A percentile compares a stretch with the other conserved stretches of the same genome.
Evolutionary conservation across 129 eudicot species (phyloP).

Genomic region (Flaveria robusta): DNA sequence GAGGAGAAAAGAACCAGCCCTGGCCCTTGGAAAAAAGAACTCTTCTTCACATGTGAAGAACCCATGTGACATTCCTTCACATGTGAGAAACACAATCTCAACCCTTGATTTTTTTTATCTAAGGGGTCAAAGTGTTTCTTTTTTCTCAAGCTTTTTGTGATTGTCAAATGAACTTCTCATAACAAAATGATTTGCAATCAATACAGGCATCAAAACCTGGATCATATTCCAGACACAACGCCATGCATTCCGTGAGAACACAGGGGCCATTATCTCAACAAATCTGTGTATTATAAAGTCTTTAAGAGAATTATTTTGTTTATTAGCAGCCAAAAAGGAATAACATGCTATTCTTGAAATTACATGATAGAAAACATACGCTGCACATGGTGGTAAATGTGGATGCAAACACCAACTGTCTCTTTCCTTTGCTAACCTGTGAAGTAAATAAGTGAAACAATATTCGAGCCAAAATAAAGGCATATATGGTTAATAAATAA

Average conservation of each 20-base stretch:
- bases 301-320: background rate
- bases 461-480: background rate
- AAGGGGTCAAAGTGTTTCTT: background rate
- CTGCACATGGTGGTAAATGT: slow-evolving; percentile 87
- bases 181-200: background rate
- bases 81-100: background rate
- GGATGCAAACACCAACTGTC: slow-evolving; percentile 80
- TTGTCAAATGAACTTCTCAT: background rate
- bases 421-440: slow-evolving; percentile 68
- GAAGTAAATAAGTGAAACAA: slow-evolving; percentile 9
- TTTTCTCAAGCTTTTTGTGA: background rate
- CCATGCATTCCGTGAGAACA: slow-evolving; percentile 86
- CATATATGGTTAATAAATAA: background rate
- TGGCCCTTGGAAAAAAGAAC: background rate
- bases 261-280: slow-evolving; percentile 93
- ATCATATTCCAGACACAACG: slow-evolving; percentile 92
- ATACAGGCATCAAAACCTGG: slow-evolving; percentile 51
- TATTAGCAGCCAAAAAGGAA: slow-evolving; percentile 12
- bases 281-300: slow-evolving; percentile 47
- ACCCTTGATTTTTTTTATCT: background rate
- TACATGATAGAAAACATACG: slow-evolving; percentile 50
- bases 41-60: background rate
- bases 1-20: background rate
- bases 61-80: background rate
- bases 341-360: background rate